Conservation (phyloP, 345 rosid species). For the Syzygium aromaticum region DNA sequence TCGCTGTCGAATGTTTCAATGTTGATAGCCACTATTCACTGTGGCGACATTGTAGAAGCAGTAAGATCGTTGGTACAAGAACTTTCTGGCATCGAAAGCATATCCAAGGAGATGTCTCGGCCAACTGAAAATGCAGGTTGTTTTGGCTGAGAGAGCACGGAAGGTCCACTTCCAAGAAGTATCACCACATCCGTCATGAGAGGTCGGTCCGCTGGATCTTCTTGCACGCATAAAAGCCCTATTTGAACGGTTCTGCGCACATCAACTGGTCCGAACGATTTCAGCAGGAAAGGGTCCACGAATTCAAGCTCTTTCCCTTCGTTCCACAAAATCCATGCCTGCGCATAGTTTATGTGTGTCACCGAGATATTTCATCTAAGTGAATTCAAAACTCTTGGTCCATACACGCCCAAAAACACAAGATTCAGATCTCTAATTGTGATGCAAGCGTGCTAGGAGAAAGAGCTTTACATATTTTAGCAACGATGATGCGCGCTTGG, state of each 20-base stretch:
- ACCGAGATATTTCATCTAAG: not conserved
- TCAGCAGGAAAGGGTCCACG: constrained; percentile 16
- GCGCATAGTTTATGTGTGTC: not conserved
- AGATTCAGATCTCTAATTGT: not conserved
- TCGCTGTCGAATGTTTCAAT: not conserved
- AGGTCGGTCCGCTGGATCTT: constrained; percentile 22
- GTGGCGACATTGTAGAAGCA: constrained; percentile 1
- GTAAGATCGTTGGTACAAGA: not conserved
- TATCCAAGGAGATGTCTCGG: not conserved
- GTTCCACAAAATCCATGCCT: constrained; percentile 46
- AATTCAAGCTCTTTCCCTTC: constrained; percentile 29
- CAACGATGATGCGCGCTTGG: not conserved
- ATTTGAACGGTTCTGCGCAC: constrained; percentile 32
- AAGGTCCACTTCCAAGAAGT: constrained; percentile 22
- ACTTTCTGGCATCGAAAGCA: not conserved
- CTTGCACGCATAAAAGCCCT: constrained; percentile 28
- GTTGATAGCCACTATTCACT: not conserved
- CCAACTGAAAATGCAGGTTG: constrained; percentile 16
- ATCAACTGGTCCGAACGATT: constrained; percentile 12
- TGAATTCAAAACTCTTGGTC: not conserved
- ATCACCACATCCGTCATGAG: constrained; percentile 33
- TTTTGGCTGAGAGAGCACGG: constrained; percentile 6
- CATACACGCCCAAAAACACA: no score
- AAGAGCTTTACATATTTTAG: not conserved
- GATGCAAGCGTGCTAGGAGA: not conserved